Evolutionary conservation across 306 rosid genomes (phyloP).

Genomic region (Abrus pulchellus): DNA sequence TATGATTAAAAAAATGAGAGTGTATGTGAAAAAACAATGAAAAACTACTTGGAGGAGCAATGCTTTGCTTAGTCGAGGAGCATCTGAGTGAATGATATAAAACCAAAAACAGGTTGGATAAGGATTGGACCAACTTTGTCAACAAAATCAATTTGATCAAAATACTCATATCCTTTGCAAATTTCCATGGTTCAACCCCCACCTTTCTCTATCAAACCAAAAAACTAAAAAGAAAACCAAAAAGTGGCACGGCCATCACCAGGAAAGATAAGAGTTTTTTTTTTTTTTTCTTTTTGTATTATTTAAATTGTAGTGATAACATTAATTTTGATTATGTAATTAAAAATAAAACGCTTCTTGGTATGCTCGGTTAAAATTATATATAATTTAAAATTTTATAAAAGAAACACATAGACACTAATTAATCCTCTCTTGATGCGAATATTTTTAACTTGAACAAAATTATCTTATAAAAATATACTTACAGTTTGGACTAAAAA

Average conservation of each 20-base stretch:
- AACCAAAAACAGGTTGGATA: conserved; percentile 46
- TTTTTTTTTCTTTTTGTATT: background rate
- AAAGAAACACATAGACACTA: too few species aligned
- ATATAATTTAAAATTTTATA: too few species aligned
- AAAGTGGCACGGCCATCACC: conserved; percentile 41
- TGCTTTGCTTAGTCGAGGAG: conserved; percentile 68
- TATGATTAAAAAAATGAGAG: background rate
- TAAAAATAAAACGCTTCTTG: background rate
- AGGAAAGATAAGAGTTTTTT: conserved; percentile 35
- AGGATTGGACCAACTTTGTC: conserved; percentile 56
- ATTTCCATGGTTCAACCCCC: conserved; percentile 55
- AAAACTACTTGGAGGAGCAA: conserved; percentile 43
- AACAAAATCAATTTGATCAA: conserved; percentile 35
- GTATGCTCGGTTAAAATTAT: background rate
- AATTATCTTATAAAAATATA: too few species aligned
- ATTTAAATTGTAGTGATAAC: background rate
- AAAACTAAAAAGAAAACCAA: background rate
- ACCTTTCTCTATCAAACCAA: conserved; percentile 38
- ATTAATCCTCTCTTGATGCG: too few species aligned
- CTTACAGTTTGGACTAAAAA: too few species aligned
- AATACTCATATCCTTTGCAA: conserved; percentile 41
- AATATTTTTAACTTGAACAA: too few species aligned
- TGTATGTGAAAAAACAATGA: background rate
- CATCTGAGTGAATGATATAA: conserved; percentile 56
- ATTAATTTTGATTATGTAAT: background rate